phyloP scores from a whole-genome alignment of 805 yeast species.

The Saccharomycodes ludwigii region DNA sequence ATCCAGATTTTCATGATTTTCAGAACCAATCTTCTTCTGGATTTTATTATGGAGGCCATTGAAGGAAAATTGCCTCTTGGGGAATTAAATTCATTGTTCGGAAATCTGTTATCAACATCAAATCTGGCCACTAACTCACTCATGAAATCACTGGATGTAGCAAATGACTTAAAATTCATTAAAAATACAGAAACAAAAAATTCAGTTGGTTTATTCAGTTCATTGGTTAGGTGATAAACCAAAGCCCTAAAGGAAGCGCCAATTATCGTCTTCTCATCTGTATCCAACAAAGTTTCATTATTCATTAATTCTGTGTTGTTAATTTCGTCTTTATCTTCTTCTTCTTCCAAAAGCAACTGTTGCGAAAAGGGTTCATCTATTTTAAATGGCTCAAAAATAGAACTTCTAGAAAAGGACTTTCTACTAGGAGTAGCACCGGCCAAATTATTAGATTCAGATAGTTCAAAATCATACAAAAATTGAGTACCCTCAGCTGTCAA shows the following conservation, averaged over 20 bases:
- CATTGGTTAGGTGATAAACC: conserved; percentile 56
- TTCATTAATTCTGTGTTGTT: conserved; percentile 16
- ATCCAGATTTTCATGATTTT: conserved; percentile 72
- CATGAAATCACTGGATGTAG: conserved; percentile 51
- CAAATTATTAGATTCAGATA: background rate
- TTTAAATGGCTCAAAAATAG: conserved; percentile 25
- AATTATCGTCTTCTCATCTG: conserved; percentile 38
- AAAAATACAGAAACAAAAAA: conserved; percentile 65
- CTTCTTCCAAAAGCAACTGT: conserved; percentile 6
- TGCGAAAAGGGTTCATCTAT: conserved; percentile 17
- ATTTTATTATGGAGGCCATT: conserved; percentile 35
- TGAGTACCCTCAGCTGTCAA: conserved; percentile 21
- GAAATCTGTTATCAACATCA: conserved; percentile 33
- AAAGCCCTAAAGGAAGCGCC: conserved; percentile 67
- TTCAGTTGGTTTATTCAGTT: conserved; percentile 46
- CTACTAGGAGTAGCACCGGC: conserved; percentile 16
- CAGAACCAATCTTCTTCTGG: conserved; percentile 54
- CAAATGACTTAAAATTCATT: conserved; percentile 62
- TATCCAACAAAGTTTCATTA: conserved; percentile 29
- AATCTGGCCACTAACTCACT: conserved; percentile 57
- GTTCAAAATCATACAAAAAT: conserved; percentile 20
- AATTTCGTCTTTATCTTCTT: conserved; percentile 7
- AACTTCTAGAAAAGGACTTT: conserved; percentile 24
- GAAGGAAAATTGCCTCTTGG: conserved; percentile 28
- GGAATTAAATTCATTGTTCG: conserved; percentile 22